Base-by-base conservation (phyloP, 2,329 filamentous ascomycete species). In the Ilyonectria destructans region DNA sequence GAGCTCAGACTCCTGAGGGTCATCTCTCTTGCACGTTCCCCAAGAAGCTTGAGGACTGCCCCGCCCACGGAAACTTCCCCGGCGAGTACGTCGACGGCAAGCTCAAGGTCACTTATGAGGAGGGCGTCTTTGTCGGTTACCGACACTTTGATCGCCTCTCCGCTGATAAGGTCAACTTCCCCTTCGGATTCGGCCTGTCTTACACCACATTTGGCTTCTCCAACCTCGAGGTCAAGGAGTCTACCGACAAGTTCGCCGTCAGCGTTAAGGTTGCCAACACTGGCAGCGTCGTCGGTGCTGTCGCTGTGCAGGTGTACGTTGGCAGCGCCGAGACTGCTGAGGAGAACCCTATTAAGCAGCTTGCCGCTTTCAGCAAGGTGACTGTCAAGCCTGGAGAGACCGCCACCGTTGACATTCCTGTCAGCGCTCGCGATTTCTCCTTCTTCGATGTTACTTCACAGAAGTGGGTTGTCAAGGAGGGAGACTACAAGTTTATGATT, bases 91-190 rank as follows among this genome's bases (percentile, higher is more conserved):
- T 71, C 31, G 68, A 79, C 19, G 78, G 77, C 1, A 87, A 88
- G 61, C 84, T 90, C 55, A 85, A 88, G 70, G 89, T 90, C 3
- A 81, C 90, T 2, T 93, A 93, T 71, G 89, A 88, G n/a, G 91
- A 93, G 77, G 91, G 91, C 55, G 85, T 93, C 51, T 92, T 91
- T 75, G 84, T 93, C 43, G 91, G 91, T 1, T 93, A 93, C 78
- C 84, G 90, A 89, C 76, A 89, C 80, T 93, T 91, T 74, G 90
- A 93, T 74, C 90, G 88, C 71, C 62, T 79, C n/a, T 82, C 84
- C 2, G 82, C 85, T 43, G 85, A 88, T n/a, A 83, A 85, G 17
- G 85, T 90, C 0, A 85, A 89, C 31, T 93, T 92, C 79, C 84
- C 89, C 55, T 93, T 93, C 72, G 91, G 91, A 8, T 88, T 91